Percentiles rank a stretch among this genome's conserved stretches.
phyloP scores from a whole-genome alignment of 192 early-diverging fungal genomes.

The Linnemannia zychae region DNA sequence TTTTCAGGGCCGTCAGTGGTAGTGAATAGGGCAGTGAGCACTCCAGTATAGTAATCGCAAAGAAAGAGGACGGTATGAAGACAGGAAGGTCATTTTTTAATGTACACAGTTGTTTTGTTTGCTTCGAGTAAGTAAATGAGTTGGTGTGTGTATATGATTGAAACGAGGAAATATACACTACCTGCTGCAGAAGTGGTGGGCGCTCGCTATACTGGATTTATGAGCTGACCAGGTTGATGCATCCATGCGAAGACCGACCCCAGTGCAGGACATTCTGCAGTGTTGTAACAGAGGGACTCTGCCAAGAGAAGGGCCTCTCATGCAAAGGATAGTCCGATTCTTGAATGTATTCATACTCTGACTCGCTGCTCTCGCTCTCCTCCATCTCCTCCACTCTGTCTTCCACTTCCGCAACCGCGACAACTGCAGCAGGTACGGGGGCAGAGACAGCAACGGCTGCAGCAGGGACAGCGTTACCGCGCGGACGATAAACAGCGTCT shows the following conservation, averaged over 20 bases:
- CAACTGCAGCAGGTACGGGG: background rate
- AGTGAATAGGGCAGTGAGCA: no score
- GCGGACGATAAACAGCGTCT: constrained; percentile 5
- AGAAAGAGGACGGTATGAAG: background rate
- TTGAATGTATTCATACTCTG: constrained; percentile 10
- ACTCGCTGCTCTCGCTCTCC: background rate
- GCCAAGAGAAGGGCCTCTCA: constrained; percentile 29
- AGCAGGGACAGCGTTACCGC: background rate
- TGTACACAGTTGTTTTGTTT: constrained; percentile 2
- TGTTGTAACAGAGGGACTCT: constrained; percentile 10
- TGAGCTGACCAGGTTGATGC: constrained; percentile 30
- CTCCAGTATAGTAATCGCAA: no score
- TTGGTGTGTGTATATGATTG: background rate
- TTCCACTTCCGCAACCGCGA: background rate
- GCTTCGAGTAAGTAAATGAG: background rate
- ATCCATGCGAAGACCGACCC: constrained; percentile 42
- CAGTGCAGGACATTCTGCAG: constrained; percentile 36
- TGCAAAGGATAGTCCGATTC: background rate
- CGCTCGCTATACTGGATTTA: constrained; percentile 5
- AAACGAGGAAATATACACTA: background rate
- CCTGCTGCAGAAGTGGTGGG: background rate
- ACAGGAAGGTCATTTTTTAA: background rate
- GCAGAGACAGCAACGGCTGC: background rate
- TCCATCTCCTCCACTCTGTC: background rate
- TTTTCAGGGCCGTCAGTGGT: no score